Evolutionary conservation across 257 asterid genomes (phyloP).

Genomic region (Forsythia suspensa): DNA sequence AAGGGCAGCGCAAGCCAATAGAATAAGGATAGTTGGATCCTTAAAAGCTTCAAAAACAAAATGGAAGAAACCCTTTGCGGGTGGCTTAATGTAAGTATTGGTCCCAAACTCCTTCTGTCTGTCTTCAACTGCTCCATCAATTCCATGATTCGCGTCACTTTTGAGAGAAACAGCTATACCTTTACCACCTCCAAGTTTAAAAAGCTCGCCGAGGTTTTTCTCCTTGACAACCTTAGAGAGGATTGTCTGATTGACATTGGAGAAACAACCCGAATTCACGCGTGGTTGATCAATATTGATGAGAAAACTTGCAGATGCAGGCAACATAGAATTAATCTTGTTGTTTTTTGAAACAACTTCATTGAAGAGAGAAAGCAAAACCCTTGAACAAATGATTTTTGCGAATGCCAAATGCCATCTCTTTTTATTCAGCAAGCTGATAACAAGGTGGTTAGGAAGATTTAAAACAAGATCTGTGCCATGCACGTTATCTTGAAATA

Average conservation of each 20-base stretch:
- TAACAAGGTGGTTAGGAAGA: neutral
- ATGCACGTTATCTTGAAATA: neutral
- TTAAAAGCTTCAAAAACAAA: constrained; percentile 25
- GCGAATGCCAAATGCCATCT: constrained; percentile 16
- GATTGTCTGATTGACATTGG: constrained; percentile 15
- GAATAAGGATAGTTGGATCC: constrained; percentile 23
- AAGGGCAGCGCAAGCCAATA: constrained; percentile 27
- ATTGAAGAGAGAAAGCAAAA: constrained; percentile 5
- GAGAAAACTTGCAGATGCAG: neutral
- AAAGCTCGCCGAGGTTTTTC: constrained; percentile 24
- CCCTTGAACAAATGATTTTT: neutral
- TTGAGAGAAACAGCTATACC: constrained; percentile 34
- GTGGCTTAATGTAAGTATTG: constrained; percentile 34
- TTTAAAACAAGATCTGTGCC: neutral
- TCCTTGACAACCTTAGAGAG: constrained; percentile 39
- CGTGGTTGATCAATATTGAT: neutral
- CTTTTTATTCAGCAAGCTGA: neutral
- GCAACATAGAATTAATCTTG: neutral
- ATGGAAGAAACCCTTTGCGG: constrained; percentile 10
- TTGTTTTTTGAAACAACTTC: neutral
- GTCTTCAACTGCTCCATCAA: constrained; percentile 26
- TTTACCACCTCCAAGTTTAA: constrained; percentile 29
- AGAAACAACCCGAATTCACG: neutral
- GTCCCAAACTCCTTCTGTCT: constrained; percentile 38
- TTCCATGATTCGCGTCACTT: constrained; percentile 24